These are phyloP conservation scores for Wickerhamomyces chambardii DNA, from an alignment of 805 yeast species.

Conservation along the genomic window DNA sequence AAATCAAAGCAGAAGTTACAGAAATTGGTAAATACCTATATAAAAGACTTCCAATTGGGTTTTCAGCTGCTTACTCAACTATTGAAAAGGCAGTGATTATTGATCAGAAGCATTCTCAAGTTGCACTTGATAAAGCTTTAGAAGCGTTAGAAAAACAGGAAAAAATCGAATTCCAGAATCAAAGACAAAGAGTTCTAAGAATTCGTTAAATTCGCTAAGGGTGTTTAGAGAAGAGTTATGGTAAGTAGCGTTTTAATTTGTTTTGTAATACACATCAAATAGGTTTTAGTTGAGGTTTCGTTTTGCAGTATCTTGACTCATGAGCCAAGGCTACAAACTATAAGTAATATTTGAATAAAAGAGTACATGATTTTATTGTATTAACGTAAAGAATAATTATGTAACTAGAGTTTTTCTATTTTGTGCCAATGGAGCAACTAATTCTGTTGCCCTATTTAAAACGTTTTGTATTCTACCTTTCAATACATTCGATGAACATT, in stretches of 20 bases:
- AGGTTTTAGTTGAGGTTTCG: no score
- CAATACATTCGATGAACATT: constrained; percentile 66
- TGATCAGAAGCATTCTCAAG: constrained; percentile 49
- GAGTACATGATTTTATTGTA: no score
- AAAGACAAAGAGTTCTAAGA: constrained; percentile 73
- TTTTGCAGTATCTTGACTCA: no score
- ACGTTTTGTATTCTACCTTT: constrained; percentile 79
- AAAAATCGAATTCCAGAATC: constrained; percentile 81
- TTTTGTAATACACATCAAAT: no score
- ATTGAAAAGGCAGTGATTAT: constrained; percentile 76
- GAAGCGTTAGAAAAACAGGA: constrained; percentile 79
- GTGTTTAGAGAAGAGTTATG: no score
- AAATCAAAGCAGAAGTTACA: constrained; percentile 61
- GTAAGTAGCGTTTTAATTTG: no score
- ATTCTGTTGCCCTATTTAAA: constrained; percentile 62
- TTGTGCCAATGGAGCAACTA: constrained; percentile 78
- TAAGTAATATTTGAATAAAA: no score
- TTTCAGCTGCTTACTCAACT: constrained; percentile 86
- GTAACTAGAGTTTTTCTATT: constrained; percentile 6
- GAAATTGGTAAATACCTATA: constrained; percentile 78
- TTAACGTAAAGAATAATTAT: neutral
- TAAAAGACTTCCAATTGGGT: constrained; percentile 90
- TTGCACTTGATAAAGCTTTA: constrained; percentile 77
- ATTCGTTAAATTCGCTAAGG: no score
- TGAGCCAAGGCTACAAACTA: no score